These are phyloP conservation scores for Chlamydomonas incerta DNA, from an alignment of 139 green algal genomes.

Conservation along the genomic window DNA sequence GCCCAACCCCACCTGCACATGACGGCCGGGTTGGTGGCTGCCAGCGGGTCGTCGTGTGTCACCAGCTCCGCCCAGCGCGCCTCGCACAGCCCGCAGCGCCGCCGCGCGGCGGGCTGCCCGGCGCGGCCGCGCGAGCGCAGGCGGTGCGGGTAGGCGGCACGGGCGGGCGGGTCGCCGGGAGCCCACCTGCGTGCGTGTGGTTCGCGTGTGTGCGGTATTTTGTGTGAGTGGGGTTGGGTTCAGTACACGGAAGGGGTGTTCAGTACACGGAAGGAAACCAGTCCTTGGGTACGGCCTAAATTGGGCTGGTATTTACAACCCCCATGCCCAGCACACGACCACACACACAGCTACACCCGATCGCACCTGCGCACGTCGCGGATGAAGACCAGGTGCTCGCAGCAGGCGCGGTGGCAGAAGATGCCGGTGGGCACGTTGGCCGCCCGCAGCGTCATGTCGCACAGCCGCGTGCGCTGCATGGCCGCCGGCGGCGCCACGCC, in stretches of 20 bases:
- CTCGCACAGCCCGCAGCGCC: conserved; percentile 66
- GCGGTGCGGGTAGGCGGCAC: conserved; percentile 33
- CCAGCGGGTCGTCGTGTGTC: conserved; percentile 70
- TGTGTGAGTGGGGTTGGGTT: too few species aligned
- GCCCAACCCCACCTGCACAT: conserved; percentile 30
- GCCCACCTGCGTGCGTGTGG: conserved; percentile 52
- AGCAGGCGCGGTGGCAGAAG: conserved; percentile 77
- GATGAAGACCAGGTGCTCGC: conserved; percentile 75
- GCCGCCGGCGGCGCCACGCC: not conserved
- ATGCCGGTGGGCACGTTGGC: conserved; percentile 58
- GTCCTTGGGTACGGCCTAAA: too few species aligned
- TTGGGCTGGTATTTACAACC: too few species aligned
- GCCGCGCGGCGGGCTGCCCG: not conserved
- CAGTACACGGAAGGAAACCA: too few species aligned
- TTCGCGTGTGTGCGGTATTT: too few species aligned
- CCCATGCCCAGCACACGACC: not conserved
- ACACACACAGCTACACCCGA: too few species aligned
- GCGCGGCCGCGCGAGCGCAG: conserved; percentile 2
- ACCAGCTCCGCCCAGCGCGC: conserved; percentile 45
- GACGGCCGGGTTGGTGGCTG: conserved; percentile 65
- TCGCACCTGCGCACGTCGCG: conserved; percentile 46
- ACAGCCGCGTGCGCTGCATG: conserved; percentile 55
- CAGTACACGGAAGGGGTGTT: too few species aligned
- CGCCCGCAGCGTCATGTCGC: conserved; percentile 56
- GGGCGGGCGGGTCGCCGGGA: conserved; percentile 34